Evolutionary conservation across 257 asterid genomes (phyloP), one percentile per base, ranked within the genome.

Genomic region (Primulina huaijiensis): DNA sequence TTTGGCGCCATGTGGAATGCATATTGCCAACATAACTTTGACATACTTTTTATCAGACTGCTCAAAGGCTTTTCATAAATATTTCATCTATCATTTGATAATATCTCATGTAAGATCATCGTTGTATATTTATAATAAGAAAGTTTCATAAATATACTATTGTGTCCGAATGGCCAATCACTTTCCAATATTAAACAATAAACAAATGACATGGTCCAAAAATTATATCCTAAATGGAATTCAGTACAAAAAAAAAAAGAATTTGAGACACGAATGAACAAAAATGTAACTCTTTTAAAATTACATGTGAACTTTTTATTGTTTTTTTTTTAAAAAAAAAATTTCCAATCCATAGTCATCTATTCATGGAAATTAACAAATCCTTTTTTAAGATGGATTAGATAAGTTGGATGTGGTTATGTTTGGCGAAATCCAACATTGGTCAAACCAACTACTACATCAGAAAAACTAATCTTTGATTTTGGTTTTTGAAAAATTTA

Each of bases 361-460:
- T 46, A 19, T 80, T 65, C 78, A 74, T 19, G 60, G 56, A 46
- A 14, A 16, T 4, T 16, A 50, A 50, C 56, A 14, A 16, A 50
- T 50, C 56, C 56, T 0, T 50, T 50, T 43, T 57, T 56, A 67
- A 29, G 76, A 74, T 74, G 90, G 89, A 75, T 84, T 86, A 78
- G 89, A 82, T 82, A 76, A 33, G 75, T 80, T 64, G 75, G 56
- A 50, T 73, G 16, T 30, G 70, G 66, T 5, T 0, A 50, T 4
- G 8, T 16, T 71, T 10, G 74, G 65, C 56, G 66, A 66, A 75
- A 56, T 72, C 70, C 72, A 46, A 67, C 75, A 73, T 57, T 50
- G 73, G 82, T 83, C 88, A 81, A 83, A 86, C 85, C 88, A 76
- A 82, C n/a, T 43, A 10, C 53, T 43, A 10, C 53, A 43, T 43